These are phyloP conservation scores for Podospora comata DNA, from an alignment of 495 filamentous ascomycete species.

Conservation along the genomic window DNA sequence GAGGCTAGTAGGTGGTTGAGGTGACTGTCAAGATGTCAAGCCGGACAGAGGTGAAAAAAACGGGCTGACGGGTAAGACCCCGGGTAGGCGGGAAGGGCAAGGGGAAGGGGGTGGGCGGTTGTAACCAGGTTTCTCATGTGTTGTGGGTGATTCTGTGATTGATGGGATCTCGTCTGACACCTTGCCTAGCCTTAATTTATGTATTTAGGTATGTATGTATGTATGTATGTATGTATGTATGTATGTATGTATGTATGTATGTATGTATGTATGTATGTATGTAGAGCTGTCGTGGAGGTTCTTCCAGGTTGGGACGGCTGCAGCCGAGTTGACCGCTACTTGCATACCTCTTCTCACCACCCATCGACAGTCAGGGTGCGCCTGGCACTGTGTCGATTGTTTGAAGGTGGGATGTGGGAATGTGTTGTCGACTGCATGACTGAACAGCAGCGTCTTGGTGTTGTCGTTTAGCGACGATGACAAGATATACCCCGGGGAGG, in stretches of 20 bases:
- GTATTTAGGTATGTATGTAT: background rate
- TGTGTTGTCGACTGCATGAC: background rate
- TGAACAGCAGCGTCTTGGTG: background rate
- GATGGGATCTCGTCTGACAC: background rate
- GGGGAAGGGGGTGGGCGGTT: background rate
- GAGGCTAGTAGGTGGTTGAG: background rate
- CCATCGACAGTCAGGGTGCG: background rate
- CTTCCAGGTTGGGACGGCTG: background rate
- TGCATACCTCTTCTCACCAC: background rate
- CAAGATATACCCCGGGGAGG: background rate
- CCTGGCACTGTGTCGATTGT: background rate
- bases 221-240: background rate
- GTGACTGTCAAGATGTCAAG: no score
- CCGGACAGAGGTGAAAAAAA: background rate
- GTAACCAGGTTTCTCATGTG: background rate
- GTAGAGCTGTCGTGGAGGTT: background rate
- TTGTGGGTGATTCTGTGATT: background rate
- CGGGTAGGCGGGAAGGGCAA: background rate
- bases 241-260: background rate
- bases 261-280: background rate
- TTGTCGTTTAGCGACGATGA: background rate
- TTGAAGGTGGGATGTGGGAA: background rate
- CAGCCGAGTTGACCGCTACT: background rate
- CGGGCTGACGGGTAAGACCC: background rate
- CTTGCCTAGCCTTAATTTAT: background rate